Percentiles rank a stretch among this genome's conserved stretches.
Evolutionary conservation across 2,329 filamentous ascomycete genomes (phyloP).

Genomic region (Phialophora macrospora): DNA sequence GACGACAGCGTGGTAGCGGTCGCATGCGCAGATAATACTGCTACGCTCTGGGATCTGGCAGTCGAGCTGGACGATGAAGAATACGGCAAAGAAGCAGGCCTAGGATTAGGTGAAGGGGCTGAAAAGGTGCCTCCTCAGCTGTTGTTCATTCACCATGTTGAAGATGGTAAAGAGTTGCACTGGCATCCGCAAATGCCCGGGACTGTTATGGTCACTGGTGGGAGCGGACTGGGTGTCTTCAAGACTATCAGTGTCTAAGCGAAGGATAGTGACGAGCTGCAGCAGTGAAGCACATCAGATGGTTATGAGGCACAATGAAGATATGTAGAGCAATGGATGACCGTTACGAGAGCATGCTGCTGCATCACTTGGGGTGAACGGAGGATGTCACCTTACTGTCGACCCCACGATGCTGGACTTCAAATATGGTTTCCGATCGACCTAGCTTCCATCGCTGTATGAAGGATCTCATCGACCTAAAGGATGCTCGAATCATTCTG

Average conservation of each 20-base stretch:
- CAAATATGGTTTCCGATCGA: not conserved
- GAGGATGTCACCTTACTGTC: not conserved
- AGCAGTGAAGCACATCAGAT: not conserved
- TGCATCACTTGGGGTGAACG: not conserved
- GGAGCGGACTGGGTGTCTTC: conserved; percentile 80
- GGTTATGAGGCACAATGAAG: not conserved
- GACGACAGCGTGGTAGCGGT: conserved; percentile 96
- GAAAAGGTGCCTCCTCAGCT: conserved; percentile 80
- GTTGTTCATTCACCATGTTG: conserved; percentile 95
- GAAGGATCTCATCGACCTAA: not conserved
- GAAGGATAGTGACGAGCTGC: not conserved
- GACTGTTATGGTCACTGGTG: conserved; percentile 84
- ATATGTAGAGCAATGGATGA: not conserved
- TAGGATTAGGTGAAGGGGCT: conserved; percentile 38
- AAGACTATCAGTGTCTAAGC: conserved; percentile 78
- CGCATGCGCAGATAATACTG: conserved; percentile 87
- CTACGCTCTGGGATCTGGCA: conserved; percentile 94
- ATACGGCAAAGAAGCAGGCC: conserved; percentile 77
- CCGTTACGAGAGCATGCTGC: not conserved
- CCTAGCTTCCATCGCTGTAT: not conserved
- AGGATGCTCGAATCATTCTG: not conserved
- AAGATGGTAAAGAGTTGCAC: conserved; percentile 92
- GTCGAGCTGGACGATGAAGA: conserved; percentile 98
- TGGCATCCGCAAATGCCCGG: conserved; percentile 98
- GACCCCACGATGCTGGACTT: not conserved